phyloP scores from a whole-genome alignment of 768 basidiomycete genomes.

The Calocera viscosa region DNA sequence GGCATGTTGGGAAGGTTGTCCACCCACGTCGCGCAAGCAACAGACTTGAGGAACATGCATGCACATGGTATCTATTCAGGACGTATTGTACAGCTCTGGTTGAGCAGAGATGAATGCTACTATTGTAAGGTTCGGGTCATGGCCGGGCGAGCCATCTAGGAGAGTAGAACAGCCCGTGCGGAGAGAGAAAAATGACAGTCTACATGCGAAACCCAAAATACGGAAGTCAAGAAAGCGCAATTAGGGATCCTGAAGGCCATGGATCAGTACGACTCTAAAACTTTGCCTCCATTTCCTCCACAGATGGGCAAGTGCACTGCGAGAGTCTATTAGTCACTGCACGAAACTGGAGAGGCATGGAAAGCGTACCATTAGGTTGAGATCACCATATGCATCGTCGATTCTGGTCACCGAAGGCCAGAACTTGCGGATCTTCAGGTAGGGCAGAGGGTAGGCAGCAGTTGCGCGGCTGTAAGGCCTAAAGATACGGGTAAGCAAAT shows the following conservation, averaged over 20 bases:
- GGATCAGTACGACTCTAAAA: neutral
- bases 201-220: neutral
- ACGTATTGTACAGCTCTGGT: constrained; percentile 1
- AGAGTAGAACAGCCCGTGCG: constrained; percentile 26
- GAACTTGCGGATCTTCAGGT: constrained; percentile 80
- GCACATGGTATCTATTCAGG: neutral
- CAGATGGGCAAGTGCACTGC: constrained; percentile 76
- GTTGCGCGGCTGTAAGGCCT: constrained; percentile 82
- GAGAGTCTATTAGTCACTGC: constrained; percentile 14
- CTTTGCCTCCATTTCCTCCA: constrained; percentile 46
- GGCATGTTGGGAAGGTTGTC: no score
- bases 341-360: neutral
- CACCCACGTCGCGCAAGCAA: no score
- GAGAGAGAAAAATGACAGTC: neutral
- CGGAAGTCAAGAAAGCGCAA: neutral
- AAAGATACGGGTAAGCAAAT: constrained; percentile 13
- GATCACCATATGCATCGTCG: constrained; percentile 90
- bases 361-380: constrained; percentile 68
- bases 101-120: neutral
- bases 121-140: neutral
- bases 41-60: no score
- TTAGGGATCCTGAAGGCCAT: neutral
- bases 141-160: constrained; percentile 33
- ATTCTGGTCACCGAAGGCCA: constrained; percentile 90
- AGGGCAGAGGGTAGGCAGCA: constrained; percentile 81